These are phyloP conservation scores for Rasamsonia emersonii DNA, from an alignment of 2,329 filamentous ascomycete genomes.

Conservation along the genomic window DNA sequence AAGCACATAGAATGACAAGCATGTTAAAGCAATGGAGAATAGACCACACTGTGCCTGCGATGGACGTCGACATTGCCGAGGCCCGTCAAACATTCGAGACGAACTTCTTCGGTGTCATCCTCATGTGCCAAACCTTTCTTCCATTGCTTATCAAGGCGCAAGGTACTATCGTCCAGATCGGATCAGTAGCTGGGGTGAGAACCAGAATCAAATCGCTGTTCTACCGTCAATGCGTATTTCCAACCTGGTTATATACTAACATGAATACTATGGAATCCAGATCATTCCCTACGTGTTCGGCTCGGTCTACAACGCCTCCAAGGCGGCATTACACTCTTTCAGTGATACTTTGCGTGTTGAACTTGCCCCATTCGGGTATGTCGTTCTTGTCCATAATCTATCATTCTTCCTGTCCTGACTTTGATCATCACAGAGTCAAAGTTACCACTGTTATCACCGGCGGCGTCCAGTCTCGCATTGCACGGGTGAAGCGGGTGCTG, in stretches of 20 bases:
- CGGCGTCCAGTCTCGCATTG: constrained; percentile 52
- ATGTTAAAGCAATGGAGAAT: not conserved
- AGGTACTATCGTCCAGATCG: constrained; percentile 39
- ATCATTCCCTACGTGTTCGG: constrained; percentile 37
- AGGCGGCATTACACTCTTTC: constrained; percentile 52
- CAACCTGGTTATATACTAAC: not conserved
- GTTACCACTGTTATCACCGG: constrained; percentile 51
- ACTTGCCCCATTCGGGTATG: constrained; percentile 41
- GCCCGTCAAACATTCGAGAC: constrained; percentile 41
- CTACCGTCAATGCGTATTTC: not conserved
- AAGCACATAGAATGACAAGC: not conserved
- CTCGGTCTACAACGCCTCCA: constrained; percentile 49
- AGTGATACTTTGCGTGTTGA: constrained; percentile 52
- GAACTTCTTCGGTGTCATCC: constrained; percentile 51
- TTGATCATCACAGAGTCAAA: constrained; percentile 30
- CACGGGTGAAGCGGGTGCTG: constrained; percentile 42
- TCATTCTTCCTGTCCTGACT: not conserved
- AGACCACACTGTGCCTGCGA: constrained; percentile 50
- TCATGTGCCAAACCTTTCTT: constrained; percentile 48
- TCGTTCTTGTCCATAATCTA: constrained; percentile 1
- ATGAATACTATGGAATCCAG: constrained; percentile 11
- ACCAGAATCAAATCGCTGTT: not conserved
- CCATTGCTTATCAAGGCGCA: constrained; percentile 43
- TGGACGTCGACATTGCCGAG: constrained; percentile 45
- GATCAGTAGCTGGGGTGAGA: constrained; percentile 33